Evolutionary conservation across 225 moss, liverwort and hornwort species (phyloP), one percentile per base, ranked within the genome.

Genomic region (Climacium dendroides): DNA sequence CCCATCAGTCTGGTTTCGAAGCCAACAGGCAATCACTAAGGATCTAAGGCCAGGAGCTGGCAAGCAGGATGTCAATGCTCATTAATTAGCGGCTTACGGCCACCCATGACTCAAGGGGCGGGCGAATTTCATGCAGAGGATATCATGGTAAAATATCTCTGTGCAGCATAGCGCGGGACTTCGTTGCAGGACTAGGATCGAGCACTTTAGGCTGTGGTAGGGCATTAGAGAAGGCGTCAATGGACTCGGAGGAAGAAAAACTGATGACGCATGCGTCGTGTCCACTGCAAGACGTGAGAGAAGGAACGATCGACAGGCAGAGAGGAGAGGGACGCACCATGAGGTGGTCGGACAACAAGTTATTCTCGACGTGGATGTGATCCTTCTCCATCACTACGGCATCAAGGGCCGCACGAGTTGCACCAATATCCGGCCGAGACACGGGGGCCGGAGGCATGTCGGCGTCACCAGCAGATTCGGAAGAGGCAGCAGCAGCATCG

Each of bases 311-410:
- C 18, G 37, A 18, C 59, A 70, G 74, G 26, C 60, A 73, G 52
- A 34, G 41, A 45, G 73, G 62, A 30, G 50, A 50, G 47, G 48
- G 32, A 59, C 50, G 64, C 79, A 94, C 94, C 91, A 91, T 92
- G 86, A 94, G 87, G 57, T 94, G 92, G 82, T 90, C 94, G 58
- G 91, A 89, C 24, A 94, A 84, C 89, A 92, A 87, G 74, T 74
- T 91, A 65, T 94, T 92, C 87, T 94, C 92, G 45, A 90, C 69
- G 16, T 91, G 86, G 34, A 92, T 47, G 81, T 78, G 87, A 80
- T 89, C 92, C 85, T 91, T 94, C 74, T 92, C 87, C 19, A 60
- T 37, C 74, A 91, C 82, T 50, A 79, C 78, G 50, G 83, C 91
- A 81, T 88, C 74, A 63, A 92, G 87, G 18, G 90, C 87, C 41